Base-by-base conservation (phyloP, 2,329 filamentous ascomycete genomes). In the Aureobasidium pullulans region DNA sequence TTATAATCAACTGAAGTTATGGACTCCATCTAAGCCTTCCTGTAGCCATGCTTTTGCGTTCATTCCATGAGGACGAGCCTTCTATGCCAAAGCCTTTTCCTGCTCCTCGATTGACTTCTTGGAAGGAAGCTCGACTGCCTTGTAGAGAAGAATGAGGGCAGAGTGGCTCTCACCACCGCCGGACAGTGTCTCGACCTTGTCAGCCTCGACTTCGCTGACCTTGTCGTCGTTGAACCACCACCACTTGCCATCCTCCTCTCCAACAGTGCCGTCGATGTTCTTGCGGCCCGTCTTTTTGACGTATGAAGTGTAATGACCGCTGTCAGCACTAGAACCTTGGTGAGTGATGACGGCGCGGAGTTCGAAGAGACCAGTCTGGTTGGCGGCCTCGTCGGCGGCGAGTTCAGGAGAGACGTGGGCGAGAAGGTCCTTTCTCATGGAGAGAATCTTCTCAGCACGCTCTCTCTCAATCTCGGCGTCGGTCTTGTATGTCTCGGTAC, bases 201-300 rank as follows among this genome's bases (percentile, higher is more conserved):
- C 93, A 29, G 84, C 79, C 15, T 90, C 85, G 31, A 99, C 94
- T 77, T 99, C 94, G 13, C 88, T 85, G 36, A 99, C 94, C 77
- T 91, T 95, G 71, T 99, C 93, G 69, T 99, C 94, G 73, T 99
- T 97, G 81, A 99, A 99, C 93, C 94, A 99, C 93, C 94, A 99
- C 94, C 94, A 99, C 68, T 91, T 96, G 66, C 89, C 91, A 70
- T 96, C 90, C 70, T 96, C 90, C 69, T 88, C 85, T 57, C 83
- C 84, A 68, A 84, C 79, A 77, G 90, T 89, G 65, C 89, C 90
- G 68, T 85, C 84, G 15, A 86, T 80, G 66, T 95, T 88, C 60
- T 90, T 76, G 9, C 79, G 76, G 0, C 83, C 86, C 62, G 87
- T 81, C 81, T 99, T 96, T 82, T 97, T 99, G 66, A 99, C 89